A percentile compares a stretch with the other conserved stretches of the same genome.
phyloP scores from a whole-genome alignment of 2,329 filamentous ascomycete species.

The Colletotrichum sojae region DNA sequence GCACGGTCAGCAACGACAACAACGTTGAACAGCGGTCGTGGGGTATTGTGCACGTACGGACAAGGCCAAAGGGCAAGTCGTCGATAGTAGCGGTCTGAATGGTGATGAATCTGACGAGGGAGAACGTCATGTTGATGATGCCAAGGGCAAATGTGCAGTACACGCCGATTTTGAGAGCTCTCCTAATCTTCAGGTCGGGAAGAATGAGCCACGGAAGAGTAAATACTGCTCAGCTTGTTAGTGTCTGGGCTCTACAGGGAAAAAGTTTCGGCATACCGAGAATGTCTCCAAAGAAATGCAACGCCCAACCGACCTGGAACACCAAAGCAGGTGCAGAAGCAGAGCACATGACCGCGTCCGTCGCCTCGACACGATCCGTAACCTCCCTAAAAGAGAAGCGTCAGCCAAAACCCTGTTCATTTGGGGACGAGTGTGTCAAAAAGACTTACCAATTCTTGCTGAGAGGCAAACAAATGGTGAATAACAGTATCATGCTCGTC shows the following conservation, averaged over 20 bases:
- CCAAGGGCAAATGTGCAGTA: constrained; percentile 36
- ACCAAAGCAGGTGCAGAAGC: constrained; percentile 29
- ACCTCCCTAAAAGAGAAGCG: constrained; percentile 1
- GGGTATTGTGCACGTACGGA: constrained; percentile 10
- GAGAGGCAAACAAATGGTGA: constrained; percentile 29
- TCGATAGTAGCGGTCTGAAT: constrained; percentile 30
- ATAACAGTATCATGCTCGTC: constrained; percentile 31
- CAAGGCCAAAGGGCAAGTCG: constrained; percentile 27
- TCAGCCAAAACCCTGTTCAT: not conserved
- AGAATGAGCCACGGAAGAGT: constrained; percentile 28
- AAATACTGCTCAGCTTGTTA: constrained; percentile 14
- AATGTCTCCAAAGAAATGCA: constrained; percentile 36
- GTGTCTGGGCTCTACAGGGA: not conserved
- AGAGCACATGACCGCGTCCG: constrained; percentile 31
- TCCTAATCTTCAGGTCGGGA: constrained; percentile 32
- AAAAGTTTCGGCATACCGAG: not conserved
- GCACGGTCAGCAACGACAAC: not conserved
- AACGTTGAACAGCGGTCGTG: not conserved
- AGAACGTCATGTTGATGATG: constrained; percentile 38
- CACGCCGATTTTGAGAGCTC: constrained; percentile 27
- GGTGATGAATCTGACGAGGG: constrained; percentile 34
- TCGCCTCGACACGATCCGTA: constrained; percentile 9
- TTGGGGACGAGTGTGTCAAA: not conserved
- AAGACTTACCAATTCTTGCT: constrained; percentile 29
- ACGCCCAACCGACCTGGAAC: constrained; percentile 34